Conservation (phyloP, 2,329 filamentous ascomycete species). For the Aspergillus awamori region DNA sequence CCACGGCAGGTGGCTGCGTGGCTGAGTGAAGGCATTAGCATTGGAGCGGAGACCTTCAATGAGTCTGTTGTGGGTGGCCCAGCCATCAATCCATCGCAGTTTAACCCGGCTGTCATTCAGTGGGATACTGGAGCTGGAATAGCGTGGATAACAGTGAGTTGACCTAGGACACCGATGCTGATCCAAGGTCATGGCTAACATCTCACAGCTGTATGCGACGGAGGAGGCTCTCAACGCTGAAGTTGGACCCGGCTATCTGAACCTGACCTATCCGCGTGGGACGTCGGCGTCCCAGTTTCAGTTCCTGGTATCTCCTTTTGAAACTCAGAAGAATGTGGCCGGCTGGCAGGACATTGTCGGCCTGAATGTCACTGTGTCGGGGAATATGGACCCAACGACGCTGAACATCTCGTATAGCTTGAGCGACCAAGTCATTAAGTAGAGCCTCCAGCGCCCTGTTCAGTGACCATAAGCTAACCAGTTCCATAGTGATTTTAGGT, state of each 20-base stretch:
- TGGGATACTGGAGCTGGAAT: slow-evolving; percentile 43
- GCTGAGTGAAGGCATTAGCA: slow-evolving; percentile 59
- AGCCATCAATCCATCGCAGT: slow-evolving; percentile 54
- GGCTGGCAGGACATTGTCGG: not conserved
- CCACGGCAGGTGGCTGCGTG: slow-evolving; percentile 63
- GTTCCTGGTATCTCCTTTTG: not conserved
- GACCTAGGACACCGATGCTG: not conserved
- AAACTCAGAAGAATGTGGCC: not conserved
- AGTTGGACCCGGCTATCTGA: not conserved
- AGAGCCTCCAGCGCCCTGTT: too few species aligned
- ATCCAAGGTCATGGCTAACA: not conserved
- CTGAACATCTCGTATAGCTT: too few species aligned
- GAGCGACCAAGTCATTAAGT: too few species aligned
- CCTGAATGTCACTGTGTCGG: not conserved
- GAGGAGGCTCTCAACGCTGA: not conserved
- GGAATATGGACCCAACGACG: too few species aligned
- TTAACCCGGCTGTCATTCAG: slow-evolving; percentile 64
- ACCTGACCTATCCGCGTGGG: not conserved
- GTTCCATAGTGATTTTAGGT: too few species aligned
- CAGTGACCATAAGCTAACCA: too few species aligned
- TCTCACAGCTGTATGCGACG: not conserved
- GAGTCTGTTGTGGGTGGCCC: slow-evolving; percentile 61
- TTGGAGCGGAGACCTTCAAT: slow-evolving; percentile 62
- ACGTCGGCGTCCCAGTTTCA: not conserved
- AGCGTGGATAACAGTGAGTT: not conserved